phyloP scores from a whole-genome alignment of 169 alveolate genomes.

The Plasmodium gaboni region DNA sequence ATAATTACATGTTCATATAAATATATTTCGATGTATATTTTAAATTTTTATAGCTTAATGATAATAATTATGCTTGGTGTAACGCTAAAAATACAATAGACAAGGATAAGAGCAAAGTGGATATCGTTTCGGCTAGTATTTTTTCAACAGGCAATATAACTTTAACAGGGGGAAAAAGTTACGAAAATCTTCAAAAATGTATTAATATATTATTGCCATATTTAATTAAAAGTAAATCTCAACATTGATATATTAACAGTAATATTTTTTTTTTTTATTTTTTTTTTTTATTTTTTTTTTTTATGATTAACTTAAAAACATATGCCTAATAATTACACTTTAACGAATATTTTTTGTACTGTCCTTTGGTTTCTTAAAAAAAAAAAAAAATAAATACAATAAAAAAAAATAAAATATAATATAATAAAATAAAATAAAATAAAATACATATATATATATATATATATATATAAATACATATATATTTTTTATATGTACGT shows the following conservation, averaged over 20 bases:
- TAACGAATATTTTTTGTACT: background rate
- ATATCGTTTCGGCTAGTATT: constrained; percentile 82
- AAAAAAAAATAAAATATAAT: no score
- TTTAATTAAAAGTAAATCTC: constrained; percentile 60
- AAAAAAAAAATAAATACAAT: background rate
- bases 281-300: no score
- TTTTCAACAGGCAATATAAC: constrained; percentile 85
- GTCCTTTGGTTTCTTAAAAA: background rate
- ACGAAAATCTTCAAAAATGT: constrained; percentile 56
- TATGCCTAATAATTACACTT: no score
- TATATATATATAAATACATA: background rate
- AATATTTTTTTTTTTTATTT: no score
- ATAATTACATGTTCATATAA: no score
- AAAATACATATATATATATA: background rate
- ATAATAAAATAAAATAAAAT: no score
- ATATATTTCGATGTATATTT: background rate
- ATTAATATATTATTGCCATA: constrained; percentile 60
- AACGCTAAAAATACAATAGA: constrained; percentile 1
- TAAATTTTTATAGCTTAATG: constrained; percentile 13
- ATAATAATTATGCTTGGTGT: constrained; percentile 46
- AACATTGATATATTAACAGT: constrained; percentile 8
- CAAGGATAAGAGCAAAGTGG: constrained; percentile 73
- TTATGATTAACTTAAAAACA: no score
- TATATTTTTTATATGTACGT: background rate
- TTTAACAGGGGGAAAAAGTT: constrained; percentile 83